Percentiles rank a stretch among this genome's conserved stretches.
Evolutionary conservation across 192 early-diverging fungal species (phyloP).

Genomic region (Cladochytrium replicatum): DNA sequence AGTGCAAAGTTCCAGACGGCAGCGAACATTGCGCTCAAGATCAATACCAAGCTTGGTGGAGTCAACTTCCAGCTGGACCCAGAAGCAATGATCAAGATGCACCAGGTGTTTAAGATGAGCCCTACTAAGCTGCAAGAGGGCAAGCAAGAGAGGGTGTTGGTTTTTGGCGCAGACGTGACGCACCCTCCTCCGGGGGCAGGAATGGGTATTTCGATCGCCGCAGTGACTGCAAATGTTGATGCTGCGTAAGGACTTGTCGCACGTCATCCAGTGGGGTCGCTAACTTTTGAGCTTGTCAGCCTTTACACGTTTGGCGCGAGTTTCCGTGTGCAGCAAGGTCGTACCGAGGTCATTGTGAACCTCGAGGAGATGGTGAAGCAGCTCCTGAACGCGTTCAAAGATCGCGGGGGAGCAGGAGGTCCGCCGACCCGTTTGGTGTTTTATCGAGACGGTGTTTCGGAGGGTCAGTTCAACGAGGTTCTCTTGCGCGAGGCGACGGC

Average conservation of each 20-base stretch:
- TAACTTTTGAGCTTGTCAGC: conserved; percentile 1
- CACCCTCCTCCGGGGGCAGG: conserved; percentile 62
- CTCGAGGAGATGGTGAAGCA: conserved; percentile 24
- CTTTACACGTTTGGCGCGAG: conserved; percentile 9
- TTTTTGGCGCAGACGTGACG: conserved; percentile 79
- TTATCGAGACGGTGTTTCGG: conserved; percentile 60
- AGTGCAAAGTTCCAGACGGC: conserved; percentile 61
- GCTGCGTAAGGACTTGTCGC: background rate
- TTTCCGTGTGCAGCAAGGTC: conserved; percentile 28
- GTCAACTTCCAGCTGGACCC: conserved; percentile 43
- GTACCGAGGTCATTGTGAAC: conserved; percentile 35
- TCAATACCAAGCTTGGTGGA: conserved; percentile 70
- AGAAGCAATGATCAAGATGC: conserved; percentile 9
- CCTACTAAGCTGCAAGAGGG: too few relatives aligned
- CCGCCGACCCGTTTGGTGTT: conserved; percentile 42
- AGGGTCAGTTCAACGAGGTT: conserved; percentile 43
- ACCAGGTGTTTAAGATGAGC: conserved; percentile 37
- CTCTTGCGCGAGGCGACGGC: conserved; percentile 39
- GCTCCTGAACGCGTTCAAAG: conserved; percentile 23
- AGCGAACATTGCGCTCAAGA: conserved; percentile 78
- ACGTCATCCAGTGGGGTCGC: background rate
- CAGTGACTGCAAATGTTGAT: conserved; percentile 30
- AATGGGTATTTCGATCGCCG: conserved; percentile 31
- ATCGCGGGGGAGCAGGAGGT: conserved; percentile 20
- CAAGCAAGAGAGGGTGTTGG: conserved; percentile 5